A percentile compares a stretch with the other conserved stretches of the same genome.
Evolutionary conservation across 768 basidiomycete genomes (phyloP).

Genomic region (Boletus pseudo-olivaceus): DNA sequence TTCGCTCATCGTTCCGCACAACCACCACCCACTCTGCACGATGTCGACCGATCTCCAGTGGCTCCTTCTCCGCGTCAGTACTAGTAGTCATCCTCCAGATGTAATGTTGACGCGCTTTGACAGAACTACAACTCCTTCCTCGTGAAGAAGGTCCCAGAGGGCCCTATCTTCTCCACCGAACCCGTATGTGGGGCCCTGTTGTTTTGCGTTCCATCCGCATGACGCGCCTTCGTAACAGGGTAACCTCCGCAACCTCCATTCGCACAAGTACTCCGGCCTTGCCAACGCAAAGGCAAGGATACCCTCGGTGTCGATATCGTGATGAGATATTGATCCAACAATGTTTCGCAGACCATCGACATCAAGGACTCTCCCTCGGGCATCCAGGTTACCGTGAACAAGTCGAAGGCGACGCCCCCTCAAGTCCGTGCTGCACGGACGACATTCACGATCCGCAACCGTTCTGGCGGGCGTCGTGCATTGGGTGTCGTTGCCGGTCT

Average conservation of each 20-base stretch:
- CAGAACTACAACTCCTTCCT: constrained; percentile 84
- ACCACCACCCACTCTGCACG: constrained; percentile 31
- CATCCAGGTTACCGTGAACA: constrained; percentile 62
- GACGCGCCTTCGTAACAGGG: constrained; percentile 46
- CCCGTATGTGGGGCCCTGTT: constrained; percentile 46
- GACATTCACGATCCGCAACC: constrained; percentile 55
- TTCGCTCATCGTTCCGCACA: constrained; percentile 14
- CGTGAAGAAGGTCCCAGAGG: constrained; percentile 71
- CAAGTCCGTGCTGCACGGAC: constrained; percentile 48
- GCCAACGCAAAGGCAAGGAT: constrained; percentile 71
- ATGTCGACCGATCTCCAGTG: constrained; percentile 93
- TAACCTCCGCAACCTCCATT: constrained; percentile 84
- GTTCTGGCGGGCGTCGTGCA: constrained; percentile 69
- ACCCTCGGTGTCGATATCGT: neutral
- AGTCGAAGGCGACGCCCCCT: constrained; percentile 52
- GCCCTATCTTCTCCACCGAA: constrained; percentile 82
- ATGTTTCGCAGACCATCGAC: constrained; percentile 54
- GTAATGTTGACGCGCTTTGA: neutral
- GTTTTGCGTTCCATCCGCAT: neutral
- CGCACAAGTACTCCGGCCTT: constrained; percentile 89
- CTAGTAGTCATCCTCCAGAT: neutral
- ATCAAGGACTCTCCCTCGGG: constrained; percentile 53
- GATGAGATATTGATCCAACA: neutral
- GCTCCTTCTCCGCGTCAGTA: constrained; percentile 83
- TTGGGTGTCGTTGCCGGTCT: constrained; percentile 56